Base-by-base conservation (phyloP, 805 yeast genomes). In the Wickerhamiella sorbophila region DNA sequence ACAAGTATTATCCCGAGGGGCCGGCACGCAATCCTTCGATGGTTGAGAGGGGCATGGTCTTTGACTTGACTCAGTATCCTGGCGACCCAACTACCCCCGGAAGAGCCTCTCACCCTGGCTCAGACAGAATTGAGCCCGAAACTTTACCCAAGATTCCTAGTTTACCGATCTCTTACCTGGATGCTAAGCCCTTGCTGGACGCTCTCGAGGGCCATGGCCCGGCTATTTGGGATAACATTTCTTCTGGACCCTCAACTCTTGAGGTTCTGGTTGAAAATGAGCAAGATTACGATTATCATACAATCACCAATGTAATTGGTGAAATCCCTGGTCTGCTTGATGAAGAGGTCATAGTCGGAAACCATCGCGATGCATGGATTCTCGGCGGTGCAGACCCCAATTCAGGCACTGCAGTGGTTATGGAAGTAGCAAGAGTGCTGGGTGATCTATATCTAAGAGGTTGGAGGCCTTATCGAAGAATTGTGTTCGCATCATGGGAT, bases 41-140 rank as follows among this genome's bases (percentile, higher is more conserved):
- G 10, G 77, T 82, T 24, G 87, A 81, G 62, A 67, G 91, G 51
- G 91, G 91, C 1, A 75, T 83, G 34, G 81, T 77, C 4, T 74
- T 72, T 56, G 80, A 71, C 53, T 59, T 79, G 26, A 68, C 80
- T 4, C 58, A 57, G 38, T 62, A 66, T 3, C 86, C 87, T 1
- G 91, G 91, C 29, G 91, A 80, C 53, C 91, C 91, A 15, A 72
- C 86, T 0, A 75, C 86, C 1, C 86, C 86, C 1, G 83, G 80
- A 2, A 71, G 67, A 47, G 72, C 80, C 4, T 70, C 75, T 29
- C 70, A 67, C 38, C 70, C 71, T 3, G 69, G 64, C n/a, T 68
- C 67, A 34, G 39, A 33, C 40, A 63, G 80, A 41, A 56, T 56
- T 5, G 74, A 67, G 45, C 81, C 82, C 2, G 50, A 58, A 27